These are phyloP conservation scores for Boletellus sp. DNA, from an alignment of 1,284 basidiomycete genomes.

Conservation along the genomic window DNA sequence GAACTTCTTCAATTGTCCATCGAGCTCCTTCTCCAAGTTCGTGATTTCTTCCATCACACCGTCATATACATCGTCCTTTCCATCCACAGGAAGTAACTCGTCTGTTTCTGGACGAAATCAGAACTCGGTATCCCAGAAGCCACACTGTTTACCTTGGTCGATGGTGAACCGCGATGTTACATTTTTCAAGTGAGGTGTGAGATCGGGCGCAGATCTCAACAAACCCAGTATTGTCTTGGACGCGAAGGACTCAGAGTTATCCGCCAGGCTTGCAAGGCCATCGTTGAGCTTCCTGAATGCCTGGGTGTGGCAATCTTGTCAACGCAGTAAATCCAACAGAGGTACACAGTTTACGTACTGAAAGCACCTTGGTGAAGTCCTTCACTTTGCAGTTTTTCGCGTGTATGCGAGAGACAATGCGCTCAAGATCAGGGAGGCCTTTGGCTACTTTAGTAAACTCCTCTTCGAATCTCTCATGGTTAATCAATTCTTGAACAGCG, in stretches of 20 bases:
- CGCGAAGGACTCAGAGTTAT: conserved; percentile 68
- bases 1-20: conserved; percentile 59
- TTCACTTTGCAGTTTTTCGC: conserved; percentile 83
- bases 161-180: conserved; percentile 66
- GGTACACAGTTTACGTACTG: conserved; percentile 42
- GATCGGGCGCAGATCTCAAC: conserved; percentile 77
- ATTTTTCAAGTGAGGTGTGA: conserved; percentile 65
- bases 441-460: conserved; percentile 75
- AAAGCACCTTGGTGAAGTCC: conserved; percentile 82
- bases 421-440: conserved; percentile 88
- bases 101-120: conserved; percentile 45
- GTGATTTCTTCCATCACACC: conserved; percentile 66
- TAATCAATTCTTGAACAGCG: conserved; percentile 86
- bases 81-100: conserved; percentile 70
- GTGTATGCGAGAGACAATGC: conserved; percentile 90
- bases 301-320: conserved; percentile 37
- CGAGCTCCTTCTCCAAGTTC: conserved; percentile 67
- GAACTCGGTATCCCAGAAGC: conserved; percentile 8
- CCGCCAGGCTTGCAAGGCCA: conserved; percentile 61
- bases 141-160: conserved; percentile 53
- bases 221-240: conserved; percentile 74
- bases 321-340: background rate
- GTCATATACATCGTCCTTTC: conserved; percentile 86
- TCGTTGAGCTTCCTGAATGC: conserved; percentile 72
- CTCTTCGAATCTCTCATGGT: conserved; percentile 69